Conservation (phyloP, 1,284 basidiomycete genomes). For the Phaffia rhodozyma region DNA sequence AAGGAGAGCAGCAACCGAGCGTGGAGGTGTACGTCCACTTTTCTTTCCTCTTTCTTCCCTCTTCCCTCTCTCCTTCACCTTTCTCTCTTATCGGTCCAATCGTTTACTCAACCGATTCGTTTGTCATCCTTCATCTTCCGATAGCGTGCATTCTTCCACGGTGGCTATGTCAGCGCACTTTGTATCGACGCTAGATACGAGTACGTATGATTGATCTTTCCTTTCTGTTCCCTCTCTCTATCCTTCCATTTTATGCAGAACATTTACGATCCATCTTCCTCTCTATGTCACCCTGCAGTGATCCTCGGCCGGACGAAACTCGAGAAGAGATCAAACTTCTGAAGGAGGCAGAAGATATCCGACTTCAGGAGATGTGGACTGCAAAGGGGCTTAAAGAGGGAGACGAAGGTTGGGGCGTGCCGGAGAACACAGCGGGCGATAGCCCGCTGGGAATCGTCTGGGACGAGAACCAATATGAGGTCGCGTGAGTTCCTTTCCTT, state of each 20-base stretch:
- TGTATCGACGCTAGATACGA: conserved; percentile 2
- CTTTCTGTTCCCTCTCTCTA: not conserved
- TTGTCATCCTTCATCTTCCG: not conserved
- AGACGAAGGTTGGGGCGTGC: conserved; percentile 13
- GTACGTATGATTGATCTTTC: not conserved
- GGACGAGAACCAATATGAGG: not conserved
- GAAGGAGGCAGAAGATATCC: conserved; percentile 4
- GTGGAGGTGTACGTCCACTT: conserved; percentile 3
- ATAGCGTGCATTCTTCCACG: conserved; percentile 9
- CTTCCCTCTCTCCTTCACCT: too few species aligned
- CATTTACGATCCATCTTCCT: too few species aligned
- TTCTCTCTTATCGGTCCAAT: not conserved
- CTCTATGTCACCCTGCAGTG: not conserved
- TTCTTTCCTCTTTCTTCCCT: not conserved
- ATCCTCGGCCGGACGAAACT: conserved; percentile 9
- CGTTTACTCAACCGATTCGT: not conserved
- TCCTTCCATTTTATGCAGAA: not conserved
- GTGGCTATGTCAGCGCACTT: conserved; percentile 3
- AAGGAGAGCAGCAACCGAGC: conserved; percentile 13
- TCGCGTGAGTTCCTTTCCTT: not conserved
- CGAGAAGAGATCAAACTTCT: not conserved
- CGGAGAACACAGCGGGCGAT: conserved; percentile 14
- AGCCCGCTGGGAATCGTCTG: conserved; percentile 13
- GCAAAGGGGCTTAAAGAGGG: conserved; percentile 5
- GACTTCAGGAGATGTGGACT: conserved; percentile 6